Evolutionary conservation across 257 asterid species (phyloP), one percentile per base, ranked within the genome.

Genomic region (Apocynum venetum): DNA sequence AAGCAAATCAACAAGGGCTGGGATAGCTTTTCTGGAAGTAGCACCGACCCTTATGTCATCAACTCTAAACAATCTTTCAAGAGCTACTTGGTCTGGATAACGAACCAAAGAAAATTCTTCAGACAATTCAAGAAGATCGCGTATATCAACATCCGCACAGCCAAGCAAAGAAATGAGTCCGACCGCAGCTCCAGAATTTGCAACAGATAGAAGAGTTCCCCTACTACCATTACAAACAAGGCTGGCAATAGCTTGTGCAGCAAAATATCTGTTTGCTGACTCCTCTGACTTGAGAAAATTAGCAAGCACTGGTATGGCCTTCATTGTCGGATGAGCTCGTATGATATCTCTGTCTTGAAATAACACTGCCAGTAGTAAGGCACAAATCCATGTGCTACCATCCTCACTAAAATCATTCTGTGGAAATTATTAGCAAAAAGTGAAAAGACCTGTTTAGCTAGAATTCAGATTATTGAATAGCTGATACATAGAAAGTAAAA

Each of bases 151-250:
- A 80, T 96, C 98, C 63, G 97, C 91, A 86, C 98, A 96, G 52
- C 99, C 99, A 76, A 96, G 94, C 86, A 93, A 85, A 69, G 96
- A 84, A 77, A 96, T 91, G 83, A 96, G 97, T 78, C 99, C 99
- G 10, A 88, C 86, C 13, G 99, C 93, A 35, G 92, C 93, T 64
- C 99, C 99, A 64, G 99, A 93, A 86, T 93, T 96, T 59, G 99
- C 97, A 77, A 93, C 97, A 46, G 99, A 96, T 49, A 96, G 93
- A 84, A 96, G 99, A 81, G 99, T 96, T 82, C 99, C 99, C 84
- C 99, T 85, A 97, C 95, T 96, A 63, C 99, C 99, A 64, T 96
- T 93, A 81, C 97, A 93, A 75, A 96, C 98, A 75, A 96, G 98
- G 87, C 99, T 96, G 56, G 93, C 90, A 76, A 93, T 89, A 44